phyloP scores from a whole-genome alignment of 345 rosid genomes.

The Toxicodendron radicans region DNA sequence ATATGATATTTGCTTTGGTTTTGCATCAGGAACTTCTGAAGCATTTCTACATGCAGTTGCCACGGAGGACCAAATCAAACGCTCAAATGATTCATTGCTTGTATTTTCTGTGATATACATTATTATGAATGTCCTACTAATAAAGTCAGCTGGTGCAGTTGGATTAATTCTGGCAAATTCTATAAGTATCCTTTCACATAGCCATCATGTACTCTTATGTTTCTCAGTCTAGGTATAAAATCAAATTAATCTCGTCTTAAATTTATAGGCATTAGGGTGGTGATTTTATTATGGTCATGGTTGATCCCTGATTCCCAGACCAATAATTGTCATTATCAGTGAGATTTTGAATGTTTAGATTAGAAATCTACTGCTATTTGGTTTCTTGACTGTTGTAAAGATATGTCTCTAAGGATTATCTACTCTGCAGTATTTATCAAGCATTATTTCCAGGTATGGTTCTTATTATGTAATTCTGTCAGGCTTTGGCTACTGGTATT shows the following conservation, averaged over 20 bases:
- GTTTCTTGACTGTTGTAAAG: slow-evolving; percentile 57
- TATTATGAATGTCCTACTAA: slow-evolving; percentile 56
- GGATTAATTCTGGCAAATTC: slow-evolving; percentile 92
- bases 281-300: not conserved
- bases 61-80: slow-evolving; percentile 70
- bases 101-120: slow-evolving; percentile 69
- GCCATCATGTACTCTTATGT: not conserved
- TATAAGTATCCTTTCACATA: slow-evolving; percentile 64
- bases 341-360: not conserved
- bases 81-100: slow-evolving; percentile 74
- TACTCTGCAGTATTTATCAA: slow-evolving; percentile 72
- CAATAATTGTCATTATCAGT: not conserved
- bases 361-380: slow-evolving; percentile 3
- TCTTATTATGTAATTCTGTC: slow-evolving; percentile 12
- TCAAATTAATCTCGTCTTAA: not conserved
- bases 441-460: slow-evolving; percentile 70
- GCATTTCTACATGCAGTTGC: slow-evolving; percentile 95
- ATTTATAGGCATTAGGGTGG: not conserved
- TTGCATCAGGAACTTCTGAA: slow-evolving; percentile 85
- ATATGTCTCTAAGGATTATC: slow-evolving; percentile 76
- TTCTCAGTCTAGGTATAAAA: not conserved
- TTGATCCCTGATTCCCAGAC: not conserved
- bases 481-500: not conserved
- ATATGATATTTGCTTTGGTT: slow-evolving; percentile 22
- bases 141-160: slow-evolving; percentile 73